These are phyloP conservation scores for Dichotomocladium elegans DNA, from an alignment of 371 early-diverging fungal genomes.

Conservation along the genomic window DNA sequence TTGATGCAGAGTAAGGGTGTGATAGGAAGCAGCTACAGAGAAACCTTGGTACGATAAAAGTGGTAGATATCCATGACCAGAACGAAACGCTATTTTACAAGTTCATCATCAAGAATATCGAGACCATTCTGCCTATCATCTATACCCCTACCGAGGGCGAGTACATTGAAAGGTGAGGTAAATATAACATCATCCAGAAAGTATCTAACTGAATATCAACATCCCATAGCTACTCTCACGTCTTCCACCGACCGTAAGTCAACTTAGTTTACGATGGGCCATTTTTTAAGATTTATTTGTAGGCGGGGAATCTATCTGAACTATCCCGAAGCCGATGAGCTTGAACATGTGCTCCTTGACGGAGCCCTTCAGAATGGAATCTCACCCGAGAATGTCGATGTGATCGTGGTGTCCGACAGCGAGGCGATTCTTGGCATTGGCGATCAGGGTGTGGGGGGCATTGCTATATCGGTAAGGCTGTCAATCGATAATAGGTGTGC, in stretches of 20 bases:
- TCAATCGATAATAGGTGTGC: too few relatives aligned
- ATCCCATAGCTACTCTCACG: slow-evolving; percentile 5
- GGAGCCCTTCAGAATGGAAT: slow-evolving; percentile 8
- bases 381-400: slow-evolving; percentile 12
- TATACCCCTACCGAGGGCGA: slow-evolving; percentile 24
- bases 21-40: too few relatives aligned
- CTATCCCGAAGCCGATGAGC: slow-evolving; percentile 6
- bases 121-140: slow-evolving; percentile 10
- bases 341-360: slow-evolving; percentile 16
- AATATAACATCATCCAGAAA: background rate
- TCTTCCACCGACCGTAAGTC: slow-evolving; percentile 11
- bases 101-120: slow-evolving; percentile 16
- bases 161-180: slow-evolving; percentile 7
- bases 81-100: slow-evolving; percentile 27
- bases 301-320: slow-evolving; percentile 17
- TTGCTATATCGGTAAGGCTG: slow-evolving; percentile 8
- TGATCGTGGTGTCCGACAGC: slow-evolving; percentile 15
- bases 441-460: slow-evolving; percentile 21
- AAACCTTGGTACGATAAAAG: background rate
- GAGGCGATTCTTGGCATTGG: slow-evolving; percentile 30
- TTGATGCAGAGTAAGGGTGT: slow-evolving; percentile 9
- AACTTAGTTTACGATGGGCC: background rate
- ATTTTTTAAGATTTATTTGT: background rate
- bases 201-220: background rate
- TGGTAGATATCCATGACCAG: slow-evolving; percentile 18